phyloP scores from a whole-genome alignment of 1,139 yeast species.

The Yamadazyma kanchanaburiensis region DNA sequence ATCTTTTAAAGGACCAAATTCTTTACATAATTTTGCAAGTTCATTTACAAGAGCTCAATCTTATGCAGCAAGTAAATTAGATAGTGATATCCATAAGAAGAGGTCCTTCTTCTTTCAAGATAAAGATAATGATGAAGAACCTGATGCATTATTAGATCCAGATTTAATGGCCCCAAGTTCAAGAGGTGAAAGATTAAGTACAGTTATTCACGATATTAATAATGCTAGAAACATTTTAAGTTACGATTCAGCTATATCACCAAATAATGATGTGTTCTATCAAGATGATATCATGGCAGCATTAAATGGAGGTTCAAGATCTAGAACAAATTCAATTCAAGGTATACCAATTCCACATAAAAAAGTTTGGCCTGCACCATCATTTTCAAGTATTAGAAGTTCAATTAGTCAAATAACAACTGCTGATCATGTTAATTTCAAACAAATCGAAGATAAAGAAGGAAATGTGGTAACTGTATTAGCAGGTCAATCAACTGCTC shows the following conservation, averaged over 20 bases:
- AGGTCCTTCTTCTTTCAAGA: constrained; percentile 35
- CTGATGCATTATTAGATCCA: constrained; percentile 61
- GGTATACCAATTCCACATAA: constrained; percentile 22
- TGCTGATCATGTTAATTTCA: constrained; percentile 54
- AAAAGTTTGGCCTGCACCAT: constrained; percentile 24
- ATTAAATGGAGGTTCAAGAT: constrained; percentile 21
- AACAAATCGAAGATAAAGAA: constrained; percentile 66
- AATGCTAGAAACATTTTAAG: constrained; percentile 24
- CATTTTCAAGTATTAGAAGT: constrained; percentile 36
- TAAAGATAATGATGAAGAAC: constrained; percentile 13
- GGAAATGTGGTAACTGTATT: constrained; percentile 74
- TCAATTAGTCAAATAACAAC: constrained; percentile 40
- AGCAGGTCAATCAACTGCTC: constrained; percentile 71
- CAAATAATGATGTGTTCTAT: constrained; percentile 34
- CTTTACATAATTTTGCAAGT: constrained; percentile 46
- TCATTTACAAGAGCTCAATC: constrained; percentile 48
- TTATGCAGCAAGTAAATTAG: constrained; percentile 43
- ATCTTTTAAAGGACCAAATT: constrained; percentile 46
- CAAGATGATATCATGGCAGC: constrained; percentile 37
- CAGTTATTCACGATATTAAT: constrained; percentile 40
- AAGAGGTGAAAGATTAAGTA: constrained; percentile 62
- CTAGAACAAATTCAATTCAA: constrained; percentile 27
- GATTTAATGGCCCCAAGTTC: constrained; percentile 65
- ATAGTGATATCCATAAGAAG: constrained; percentile 40
- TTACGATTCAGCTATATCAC: constrained; percentile 11